phyloP scores from a whole-genome alignment of 2,329 filamentous ascomycete genomes.

The Emergomyces orientalis region DNA sequence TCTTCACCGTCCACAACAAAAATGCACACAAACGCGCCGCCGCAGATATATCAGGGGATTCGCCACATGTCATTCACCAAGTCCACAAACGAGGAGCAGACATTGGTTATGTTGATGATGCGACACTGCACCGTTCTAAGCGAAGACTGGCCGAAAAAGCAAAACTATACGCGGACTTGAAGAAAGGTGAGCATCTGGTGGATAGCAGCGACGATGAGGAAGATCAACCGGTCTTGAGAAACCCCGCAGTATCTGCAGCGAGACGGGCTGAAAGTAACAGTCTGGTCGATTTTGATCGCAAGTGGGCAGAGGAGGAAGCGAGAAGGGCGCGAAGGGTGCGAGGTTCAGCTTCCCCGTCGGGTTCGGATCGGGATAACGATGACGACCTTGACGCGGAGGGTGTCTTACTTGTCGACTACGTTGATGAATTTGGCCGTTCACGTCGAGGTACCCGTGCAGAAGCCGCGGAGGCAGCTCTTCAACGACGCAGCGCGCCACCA shows the following conservation, averaged over 20 bases:
- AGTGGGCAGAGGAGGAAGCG: conserved; percentile 68
- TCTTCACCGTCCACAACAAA: conserved; percentile 59
- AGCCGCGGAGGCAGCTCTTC: conserved; percentile 53
- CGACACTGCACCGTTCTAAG: conserved; percentile 55
- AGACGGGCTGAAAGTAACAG: conserved; percentile 32
- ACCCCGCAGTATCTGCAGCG: conserved; percentile 20
- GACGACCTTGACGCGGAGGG: conserved; percentile 35
- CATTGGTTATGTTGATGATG: conserved; percentile 52
- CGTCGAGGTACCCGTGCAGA: conserved; percentile 63
- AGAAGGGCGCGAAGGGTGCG: conserved; percentile 23
- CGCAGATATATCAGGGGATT: conserved; percentile 47
- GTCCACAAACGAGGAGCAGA: conserved; percentile 54
- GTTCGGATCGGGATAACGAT: conserved; percentile 32
- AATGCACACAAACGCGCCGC: conserved; percentile 54
- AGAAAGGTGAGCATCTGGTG: conserved; percentile 72
- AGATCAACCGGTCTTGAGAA: conserved; percentile 11
- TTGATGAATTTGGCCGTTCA: conserved; percentile 86
- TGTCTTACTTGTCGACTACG: conserved; percentile 68
- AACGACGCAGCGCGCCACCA: conserved; percentile 7
- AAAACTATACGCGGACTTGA: conserved; percentile 78
- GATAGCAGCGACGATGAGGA: conserved; percentile 28
- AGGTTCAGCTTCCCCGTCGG: conserved; percentile 26
- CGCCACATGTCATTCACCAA: conserved; percentile 47
- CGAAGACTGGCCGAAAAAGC: conserved; percentile 86
- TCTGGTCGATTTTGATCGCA: conserved; percentile 88